Base-by-base conservation (phyloP, 441 rosid species). In the Erodium moschatum region DNA sequence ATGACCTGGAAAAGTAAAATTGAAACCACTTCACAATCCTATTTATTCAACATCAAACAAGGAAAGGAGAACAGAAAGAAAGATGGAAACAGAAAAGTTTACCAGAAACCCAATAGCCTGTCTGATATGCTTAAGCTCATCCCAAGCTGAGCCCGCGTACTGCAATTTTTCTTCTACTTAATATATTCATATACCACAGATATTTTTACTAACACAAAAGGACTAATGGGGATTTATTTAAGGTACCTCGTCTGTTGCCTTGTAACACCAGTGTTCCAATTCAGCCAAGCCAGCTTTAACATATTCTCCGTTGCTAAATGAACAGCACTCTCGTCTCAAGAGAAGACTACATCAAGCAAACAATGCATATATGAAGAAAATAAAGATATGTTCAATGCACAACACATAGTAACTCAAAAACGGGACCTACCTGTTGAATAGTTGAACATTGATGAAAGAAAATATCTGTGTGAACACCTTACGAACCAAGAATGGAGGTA, bases 251-350 rank as follows among this genome's bases (percentile, higher is more conserved):
- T 95, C 96, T 4, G 98, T 95, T 77, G 98, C 98, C 69, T 86
- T 85, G 73, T 84, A 87, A 78, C 98, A 92, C 99, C 97, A 95
- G 64, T 92, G 93, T 76, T 95, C 99, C 78, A 95, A 76, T 81
- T 95, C 99, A 72, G 95, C 93, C 74, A 95, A 75, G 69, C 99
- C 99, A 18, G 98, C 88, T 80, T 92, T 96, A 9, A 92, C 98
- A 60, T 96, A 92, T 77, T 96, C 99, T 0, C 99, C 99, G 69
- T 96, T 96, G 75, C 98, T 92, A 77, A 96, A 96, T 16, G 98
- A 92, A 73, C 99, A 96, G 67, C 99, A 92, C 74, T 96, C 99
- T 61, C 99, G 87, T 79, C 99, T 83, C 69, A 96, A 74, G 44
- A 92, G 69, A 77, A 95, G 96, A 62, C 99, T 92, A 88, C 72